Percentiles rank a stretch among this genome's conserved stretches.
phyloP scores from a whole-genome alignment of 345 rosid species.

The Sonneratia alba region DNA sequence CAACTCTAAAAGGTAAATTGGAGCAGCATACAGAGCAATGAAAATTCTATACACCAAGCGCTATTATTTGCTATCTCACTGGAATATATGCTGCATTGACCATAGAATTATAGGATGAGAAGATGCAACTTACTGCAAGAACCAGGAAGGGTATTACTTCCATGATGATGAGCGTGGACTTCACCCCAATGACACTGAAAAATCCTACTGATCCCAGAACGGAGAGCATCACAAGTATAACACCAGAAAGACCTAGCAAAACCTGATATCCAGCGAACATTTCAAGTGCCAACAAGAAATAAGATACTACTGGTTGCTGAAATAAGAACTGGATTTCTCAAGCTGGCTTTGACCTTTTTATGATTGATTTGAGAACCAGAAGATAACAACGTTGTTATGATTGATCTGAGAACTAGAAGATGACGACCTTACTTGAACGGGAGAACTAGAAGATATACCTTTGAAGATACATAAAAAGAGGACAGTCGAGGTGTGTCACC shows the following conservation, averaged over 20 bases:
- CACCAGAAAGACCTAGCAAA: conserved; percentile 90
- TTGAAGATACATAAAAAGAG: conserved; percentile 72
- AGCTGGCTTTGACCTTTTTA: background rate
- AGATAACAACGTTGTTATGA: background rate
- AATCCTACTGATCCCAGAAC: conserved; percentile 93
- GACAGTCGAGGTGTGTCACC: conserved; percentile 68
- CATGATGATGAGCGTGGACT: conserved; percentile 91
- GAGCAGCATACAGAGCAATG: background rate
- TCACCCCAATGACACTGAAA: conserved; percentile 90
- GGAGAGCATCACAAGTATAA: conserved; percentile 90
- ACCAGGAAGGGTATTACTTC: conserved; percentile 99
- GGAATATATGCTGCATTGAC: background rate
- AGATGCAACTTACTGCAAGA: conserved; percentile 68
- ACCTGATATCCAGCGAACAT: conserved; percentile 44
- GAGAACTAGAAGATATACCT: conserved; percentile 32
- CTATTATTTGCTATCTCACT: background rate
- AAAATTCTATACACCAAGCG: background rate
- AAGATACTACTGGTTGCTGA: background rate
- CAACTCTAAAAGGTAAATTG: conserved; percentile 7
- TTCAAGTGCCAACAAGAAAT: background rate
- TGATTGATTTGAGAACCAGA: background rate
- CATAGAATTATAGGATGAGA: conserved; percentile 5
- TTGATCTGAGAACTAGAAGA: background rate
- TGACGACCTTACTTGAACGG: no score
- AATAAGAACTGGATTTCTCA: background rate